Percentiles rank a stretch among this genome's conserved stretches.
Evolutionary conservation across 169 alveolate species (phyloP).

Genomic region (Cryptosporidium ryanae): DNA sequence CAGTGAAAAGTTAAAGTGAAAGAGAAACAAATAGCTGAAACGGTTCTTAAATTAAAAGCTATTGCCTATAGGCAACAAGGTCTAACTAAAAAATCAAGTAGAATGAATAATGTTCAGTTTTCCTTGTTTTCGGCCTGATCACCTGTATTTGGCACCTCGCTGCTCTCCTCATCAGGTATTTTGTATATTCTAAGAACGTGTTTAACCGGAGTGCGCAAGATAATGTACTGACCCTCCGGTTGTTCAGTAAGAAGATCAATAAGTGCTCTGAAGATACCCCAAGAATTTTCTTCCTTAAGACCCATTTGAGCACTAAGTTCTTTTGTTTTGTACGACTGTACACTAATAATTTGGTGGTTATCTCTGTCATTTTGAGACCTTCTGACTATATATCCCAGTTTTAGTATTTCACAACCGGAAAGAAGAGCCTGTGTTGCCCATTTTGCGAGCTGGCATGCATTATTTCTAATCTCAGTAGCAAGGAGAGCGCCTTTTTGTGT

Average conservation of each 20-base stretch:
- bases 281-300: constrained; percentile 87
- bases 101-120: not conserved
- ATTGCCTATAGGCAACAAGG: no score
- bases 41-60: no score
- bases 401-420: constrained; percentile 89
- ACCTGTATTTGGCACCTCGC: constrained; percentile 36
- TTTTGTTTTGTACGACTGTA: constrained; percentile 88
- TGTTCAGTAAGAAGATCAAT: constrained; percentile 82
- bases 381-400: constrained; percentile 88
- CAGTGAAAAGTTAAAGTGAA: no score
- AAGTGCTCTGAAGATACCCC: constrained; percentile 89
- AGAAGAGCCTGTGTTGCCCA: constrained; percentile 89
- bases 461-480: constrained; percentile 89
- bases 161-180: constrained; percentile 85
- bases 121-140: constrained; percentile 15
- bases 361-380: constrained; percentile 87
- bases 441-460: constrained; percentile 87
- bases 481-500: constrained; percentile 89
- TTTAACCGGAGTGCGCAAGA: constrained; percentile 90
- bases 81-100: no score
- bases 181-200: constrained; percentile 87
- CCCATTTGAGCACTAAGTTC: constrained; percentile 92
- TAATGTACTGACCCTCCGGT: constrained; percentile 90
- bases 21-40: no score
- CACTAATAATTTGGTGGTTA: constrained; percentile 54